These are phyloP conservation scores for Bipolaris oryzae DNA, from an alignment of 2,329 filamentous ascomycete species.

Conservation along the genomic window DNA sequence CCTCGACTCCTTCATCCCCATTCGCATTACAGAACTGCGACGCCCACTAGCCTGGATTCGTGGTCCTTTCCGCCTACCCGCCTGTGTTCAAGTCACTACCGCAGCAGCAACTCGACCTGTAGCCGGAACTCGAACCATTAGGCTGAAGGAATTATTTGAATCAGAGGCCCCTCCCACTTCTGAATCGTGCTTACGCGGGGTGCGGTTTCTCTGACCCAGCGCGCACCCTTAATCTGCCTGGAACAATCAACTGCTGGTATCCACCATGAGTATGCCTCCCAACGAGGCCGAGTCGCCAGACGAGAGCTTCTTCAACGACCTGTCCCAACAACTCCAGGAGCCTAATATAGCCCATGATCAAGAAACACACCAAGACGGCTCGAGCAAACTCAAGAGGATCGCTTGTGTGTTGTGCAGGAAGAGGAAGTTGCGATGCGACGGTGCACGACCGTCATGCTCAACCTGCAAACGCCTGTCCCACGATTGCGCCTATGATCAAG, in stretches of 20 bases:
- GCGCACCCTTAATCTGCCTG: constrained; percentile 15
- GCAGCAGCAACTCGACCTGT: constrained; percentile 3
- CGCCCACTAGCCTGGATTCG: constrained; percentile 13
- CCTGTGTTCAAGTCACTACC: neutral
- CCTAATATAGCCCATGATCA: constrained; percentile 49
- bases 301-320: constrained; percentile 62
- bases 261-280: constrained; percentile 35
- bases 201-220: constrained; percentile 4
- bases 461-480: constrained; percentile 88
- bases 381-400: constrained; percentile 73
- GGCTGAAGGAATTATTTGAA: constrained; percentile 1
- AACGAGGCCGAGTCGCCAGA: constrained; percentile 48
- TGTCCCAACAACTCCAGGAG: constrained; percentile 53
- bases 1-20: neutral
- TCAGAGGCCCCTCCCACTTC: neutral
- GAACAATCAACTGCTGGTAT: constrained; percentile 4
- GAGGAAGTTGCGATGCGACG: constrained; percentile 90
- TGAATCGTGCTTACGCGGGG: constrained; percentile 29
- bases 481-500: constrained; percentile 88
- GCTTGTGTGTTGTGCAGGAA: constrained; percentile 94
- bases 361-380: constrained; percentile 53
- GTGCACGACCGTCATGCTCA: constrained; percentile 80
- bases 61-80: constrained; percentile 4
- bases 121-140: neutral
- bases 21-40: constrained; percentile 8